phyloP scores from a whole-genome alignment of 1,139 yeast genomes.

The Candida freyschussii region DNA sequence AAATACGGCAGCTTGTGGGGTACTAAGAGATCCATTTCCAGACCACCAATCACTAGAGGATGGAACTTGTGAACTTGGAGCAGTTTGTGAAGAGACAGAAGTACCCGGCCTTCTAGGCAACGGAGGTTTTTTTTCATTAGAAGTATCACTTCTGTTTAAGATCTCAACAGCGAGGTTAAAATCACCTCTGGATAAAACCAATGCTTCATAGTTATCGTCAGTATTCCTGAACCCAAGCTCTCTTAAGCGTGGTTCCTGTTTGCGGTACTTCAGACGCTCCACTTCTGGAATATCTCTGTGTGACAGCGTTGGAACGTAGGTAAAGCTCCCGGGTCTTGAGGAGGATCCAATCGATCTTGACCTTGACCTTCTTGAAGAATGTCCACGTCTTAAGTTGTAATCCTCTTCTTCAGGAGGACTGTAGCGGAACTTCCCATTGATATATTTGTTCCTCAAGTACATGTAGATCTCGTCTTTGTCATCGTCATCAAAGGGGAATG shows the following conservation, averaged over 20 bases:
- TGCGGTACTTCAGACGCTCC: slow-evolving; percentile 27
- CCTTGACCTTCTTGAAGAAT: slow-evolving; percentile 4
- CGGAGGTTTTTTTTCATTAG: slow-evolving; percentile 21
- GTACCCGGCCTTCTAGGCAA: slow-evolving; percentile 27
- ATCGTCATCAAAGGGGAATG: slow-evolving; percentile 69
- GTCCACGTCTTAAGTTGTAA: slow-evolving; percentile 15
- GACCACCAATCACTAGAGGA: slow-evolving; percentile 32
- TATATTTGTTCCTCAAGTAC: slow-evolving; percentile 49
- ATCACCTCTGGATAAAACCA: slow-evolving; percentile 30
- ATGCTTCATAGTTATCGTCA: slow-evolving; percentile 30
- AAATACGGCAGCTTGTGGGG: background rate
- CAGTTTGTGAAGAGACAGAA: slow-evolving; percentile 34
- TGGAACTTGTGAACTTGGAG: slow-evolving; percentile 15
- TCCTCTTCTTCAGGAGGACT: slow-evolving; percentile 22
- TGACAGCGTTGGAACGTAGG: slow-evolving; percentile 21
- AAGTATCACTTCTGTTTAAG: slow-evolving; percentile 12
- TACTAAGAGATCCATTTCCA: slow-evolving; percentile 23
- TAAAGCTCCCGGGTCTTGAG: background rate
- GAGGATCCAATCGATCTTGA: slow-evolving; percentile 14
- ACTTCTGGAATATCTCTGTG: slow-evolving; percentile 29
- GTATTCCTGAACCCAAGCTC: slow-evolving; percentile 26
- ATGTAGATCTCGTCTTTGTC: slow-evolving; percentile 45
- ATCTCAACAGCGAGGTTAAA: slow-evolving; percentile 28
- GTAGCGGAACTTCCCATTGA: slow-evolving; percentile 44
- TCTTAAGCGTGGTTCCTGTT: slow-evolving; percentile 24